Percentiles rank a stretch among this genome's conserved stretches.
Conservation (phyloP, 2,329 filamentous ascomycete species). For the Xylaria sp. region DNA sequence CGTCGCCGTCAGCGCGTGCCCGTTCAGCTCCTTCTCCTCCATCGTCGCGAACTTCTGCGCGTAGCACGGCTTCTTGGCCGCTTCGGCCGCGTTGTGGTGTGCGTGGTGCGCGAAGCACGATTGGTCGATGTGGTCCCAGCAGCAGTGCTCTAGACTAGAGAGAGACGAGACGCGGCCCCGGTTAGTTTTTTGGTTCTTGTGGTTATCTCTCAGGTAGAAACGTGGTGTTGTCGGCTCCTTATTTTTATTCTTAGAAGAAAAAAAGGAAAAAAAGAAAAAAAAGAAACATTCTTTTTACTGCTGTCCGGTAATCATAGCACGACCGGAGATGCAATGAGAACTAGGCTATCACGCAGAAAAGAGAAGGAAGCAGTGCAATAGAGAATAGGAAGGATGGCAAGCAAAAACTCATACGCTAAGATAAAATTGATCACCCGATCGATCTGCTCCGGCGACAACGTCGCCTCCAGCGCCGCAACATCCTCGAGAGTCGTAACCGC, state of each 20-base stretch:
- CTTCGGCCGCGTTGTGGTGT: conserved; percentile 29
- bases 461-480: conserved; percentile 3
- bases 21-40: conserved; percentile 24
- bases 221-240: too few species aligned
- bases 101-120: conserved; percentile 45
- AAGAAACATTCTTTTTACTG: too few species aligned
- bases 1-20: conserved; percentile 40
- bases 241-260: too few species aligned
- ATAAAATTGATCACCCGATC: conserved; percentile 59
- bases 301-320: not conserved
- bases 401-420: conserved; percentile 49
- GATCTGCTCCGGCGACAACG: conserved; percentile 47
- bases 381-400: not conserved
- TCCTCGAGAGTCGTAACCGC: conserved; percentile 5
- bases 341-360: not conserved
- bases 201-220: too few species aligned
- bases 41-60: not conserved
- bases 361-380: not conserved
- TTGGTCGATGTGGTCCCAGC: conserved; percentile 55
- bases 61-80: not conserved
- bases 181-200: conserved; percentile 18
- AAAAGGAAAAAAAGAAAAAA: too few species aligned
- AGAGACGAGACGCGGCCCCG: not conserved
- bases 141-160: conserved; percentile 57
- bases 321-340: not conserved